These are phyloP conservation scores for Suhomyces kunorum DNA, from an alignment of 1,139 yeast species.

Conservation along the genomic window DNA sequence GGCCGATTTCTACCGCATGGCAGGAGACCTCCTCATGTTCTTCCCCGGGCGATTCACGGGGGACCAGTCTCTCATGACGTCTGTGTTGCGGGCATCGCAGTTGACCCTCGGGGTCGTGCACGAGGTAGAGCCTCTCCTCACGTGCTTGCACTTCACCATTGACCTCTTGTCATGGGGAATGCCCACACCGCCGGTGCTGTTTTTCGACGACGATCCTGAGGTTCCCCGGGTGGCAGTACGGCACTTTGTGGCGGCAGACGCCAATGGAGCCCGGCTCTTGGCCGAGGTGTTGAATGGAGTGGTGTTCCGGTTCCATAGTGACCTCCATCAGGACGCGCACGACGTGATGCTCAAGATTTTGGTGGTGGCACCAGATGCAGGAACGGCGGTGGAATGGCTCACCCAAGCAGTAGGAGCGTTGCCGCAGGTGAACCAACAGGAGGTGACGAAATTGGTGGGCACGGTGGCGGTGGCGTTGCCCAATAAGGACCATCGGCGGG, in stretches of 20 bases:
- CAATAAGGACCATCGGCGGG: slow-evolving; percentile 71
- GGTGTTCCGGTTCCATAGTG: slow-evolving; percentile 69
- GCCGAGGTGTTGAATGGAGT: slow-evolving; percentile 62
- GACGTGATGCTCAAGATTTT: slow-evolving; percentile 71
- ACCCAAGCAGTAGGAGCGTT: slow-evolving; percentile 53
- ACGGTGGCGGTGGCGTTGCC: slow-evolving; percentile 61
- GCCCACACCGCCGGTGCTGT: slow-evolving; percentile 75
- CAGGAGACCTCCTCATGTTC: slow-evolving; percentile 76
- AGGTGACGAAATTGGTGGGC: slow-evolving; percentile 58
- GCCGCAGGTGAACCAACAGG: slow-evolving; percentile 68
- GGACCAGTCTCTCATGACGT: slow-evolving; percentile 55
- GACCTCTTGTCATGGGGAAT: slow-evolving; percentile 86
- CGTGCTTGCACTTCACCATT: slow-evolving; percentile 73
- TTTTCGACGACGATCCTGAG: slow-evolving; percentile 50
- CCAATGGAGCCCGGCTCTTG: slow-evolving; percentile 60
- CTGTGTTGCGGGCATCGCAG: slow-evolving; percentile 62
- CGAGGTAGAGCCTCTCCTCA: slow-evolving; percentile 69
- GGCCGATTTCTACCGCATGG: slow-evolving; percentile 87
- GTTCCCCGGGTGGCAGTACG: slow-evolving; percentile 54
- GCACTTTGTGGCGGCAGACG: slow-evolving; percentile 36
- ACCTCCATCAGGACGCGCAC: slow-evolving; percentile 72
- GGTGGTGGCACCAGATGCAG: slow-evolving; percentile 47
- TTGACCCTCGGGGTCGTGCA: slow-evolving; percentile 54
- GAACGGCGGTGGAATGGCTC: slow-evolving; percentile 60
- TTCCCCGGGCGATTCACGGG: slow-evolving; percentile 68